Evolutionary conservation across 2,329 filamentous ascomycete genomes (phyloP).

Genomic region (Graphilbum fragrans): DNA sequence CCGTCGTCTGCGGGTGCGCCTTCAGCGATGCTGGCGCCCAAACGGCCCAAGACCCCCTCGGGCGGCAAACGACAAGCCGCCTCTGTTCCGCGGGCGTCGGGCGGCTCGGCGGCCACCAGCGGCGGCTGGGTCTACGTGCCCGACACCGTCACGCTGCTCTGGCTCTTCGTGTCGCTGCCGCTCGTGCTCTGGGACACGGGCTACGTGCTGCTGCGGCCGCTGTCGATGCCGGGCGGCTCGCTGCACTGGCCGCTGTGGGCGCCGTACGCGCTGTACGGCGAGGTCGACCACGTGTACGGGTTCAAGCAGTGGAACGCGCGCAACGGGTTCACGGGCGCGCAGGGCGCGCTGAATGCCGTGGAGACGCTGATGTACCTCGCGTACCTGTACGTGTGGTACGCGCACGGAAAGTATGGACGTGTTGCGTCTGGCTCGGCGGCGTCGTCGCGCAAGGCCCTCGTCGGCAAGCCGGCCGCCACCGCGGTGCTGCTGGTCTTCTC

Average conservation of each 20-base stretch:
- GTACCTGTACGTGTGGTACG: slow-evolving; percentile 22
- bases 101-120: slow-evolving; percentile 1
- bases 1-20: not conserved
- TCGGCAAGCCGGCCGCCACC: slow-evolving; percentile 28
- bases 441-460: slow-evolving; percentile 19
- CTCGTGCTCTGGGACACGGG: slow-evolving; percentile 71
- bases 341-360: slow-evolving; percentile 36
- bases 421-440: too few relatives aligned
- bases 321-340: slow-evolving; percentile 68
- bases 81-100: slow-evolving; percentile 4
- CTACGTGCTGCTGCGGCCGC: slow-evolving; percentile 70
- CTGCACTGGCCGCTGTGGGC: slow-evolving; percentile 61
- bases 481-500: slow-evolving; percentile 38
- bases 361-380: slow-evolving; percentile 23
- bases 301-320: slow-evolving; percentile 54
- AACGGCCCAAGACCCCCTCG: not conserved
- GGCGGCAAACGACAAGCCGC: not conserved
- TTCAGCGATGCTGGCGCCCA: not conserved
- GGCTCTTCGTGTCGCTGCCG: slow-evolving; percentile 64
- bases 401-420: too few relatives aligned
- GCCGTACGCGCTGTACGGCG: slow-evolving; percentile 71
- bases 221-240: slow-evolving; percentile 67
- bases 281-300: slow-evolving; percentile 72
- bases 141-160: slow-evolving; percentile 40
- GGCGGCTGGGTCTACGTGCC: slow-evolving; percentile 32